A percentile compares a stretch with the other conserved stretches of the same genome.
Conservation (phyloP, 2,329 filamentous ascomycete species). For the Pestalotiopsis sp. region DNA sequence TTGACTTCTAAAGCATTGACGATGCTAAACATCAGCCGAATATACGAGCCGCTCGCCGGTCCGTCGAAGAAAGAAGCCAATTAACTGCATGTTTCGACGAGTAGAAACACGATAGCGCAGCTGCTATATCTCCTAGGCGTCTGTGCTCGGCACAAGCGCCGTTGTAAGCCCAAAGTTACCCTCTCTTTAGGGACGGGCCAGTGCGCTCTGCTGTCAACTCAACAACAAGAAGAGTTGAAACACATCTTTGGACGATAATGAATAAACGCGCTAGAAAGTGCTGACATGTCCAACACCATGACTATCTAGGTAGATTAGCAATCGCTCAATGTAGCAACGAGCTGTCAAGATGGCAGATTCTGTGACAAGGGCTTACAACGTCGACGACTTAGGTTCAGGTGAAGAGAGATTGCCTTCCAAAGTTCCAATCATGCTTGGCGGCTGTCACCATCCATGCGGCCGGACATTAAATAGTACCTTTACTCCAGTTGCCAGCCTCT, state of each 20-base stretch:
- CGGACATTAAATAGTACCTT: not conserved
- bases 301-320: not conserved
- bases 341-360: not conserved
- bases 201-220: not conserved
- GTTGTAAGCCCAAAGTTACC: not conserved
- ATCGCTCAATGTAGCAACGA: not conserved
- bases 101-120: not conserved
- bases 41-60: not conserved
- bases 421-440: not conserved
- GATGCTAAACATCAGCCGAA: not conserved
- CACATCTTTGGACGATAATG: not conserved
- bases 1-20: not conserved
- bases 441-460: not conserved
- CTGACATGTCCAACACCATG: not conserved
- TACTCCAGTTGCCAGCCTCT: not conserved
- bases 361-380: not conserved
- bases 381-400: not conserved
- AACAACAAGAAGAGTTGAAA: not conserved
- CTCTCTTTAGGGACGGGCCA: not conserved
- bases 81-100: not conserved
- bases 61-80: not conserved
- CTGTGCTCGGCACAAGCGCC: constrained; percentile 6
- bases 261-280: not conserved
- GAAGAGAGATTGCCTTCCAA: not conserved
- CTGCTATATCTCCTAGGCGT: not conserved